Conservation (phyloP, 2,329 filamentous ascomycete genomes). For the Paraphaeosphaeria sporulosa region DNA sequence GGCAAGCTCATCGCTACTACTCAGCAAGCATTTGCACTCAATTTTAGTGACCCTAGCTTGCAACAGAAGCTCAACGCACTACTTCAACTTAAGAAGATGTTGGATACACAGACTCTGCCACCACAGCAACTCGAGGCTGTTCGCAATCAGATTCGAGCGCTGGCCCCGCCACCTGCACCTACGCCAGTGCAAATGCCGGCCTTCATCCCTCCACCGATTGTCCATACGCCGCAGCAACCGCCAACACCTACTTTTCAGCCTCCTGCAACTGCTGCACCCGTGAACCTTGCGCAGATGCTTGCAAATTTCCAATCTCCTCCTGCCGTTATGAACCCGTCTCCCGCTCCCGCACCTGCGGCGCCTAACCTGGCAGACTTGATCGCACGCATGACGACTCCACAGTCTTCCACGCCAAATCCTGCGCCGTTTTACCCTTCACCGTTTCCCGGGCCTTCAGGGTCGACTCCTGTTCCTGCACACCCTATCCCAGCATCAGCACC, state of each 20-base stretch:
- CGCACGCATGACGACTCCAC: conserved; percentile 37
- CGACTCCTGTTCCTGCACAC: conserved; percentile 31
- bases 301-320: conserved; percentile 34
- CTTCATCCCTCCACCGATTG: conserved; percentile 40
- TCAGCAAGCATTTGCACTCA: conserved; percentile 76
- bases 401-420: conserved; percentile 30
- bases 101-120: conserved; percentile 79
- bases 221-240: conserved; percentile 37
- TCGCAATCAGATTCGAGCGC: conserved; percentile 81
- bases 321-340: conserved; percentile 26
- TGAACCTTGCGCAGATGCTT: conserved; percentile 42
- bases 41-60: conserved; percentile 76
- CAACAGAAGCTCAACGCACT: conserved; percentile 84
- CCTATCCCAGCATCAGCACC: conserved; percentile 23
- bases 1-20: conserved; percentile 77
- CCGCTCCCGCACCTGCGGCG: conserved; percentile 29
- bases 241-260: conserved; percentile 28
- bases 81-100: conserved; percentile 80
- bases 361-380: conserved; percentile 41
- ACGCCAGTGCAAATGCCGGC: conserved; percentile 42
- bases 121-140: conserved; percentile 84
- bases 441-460: conserved; percentile 33
- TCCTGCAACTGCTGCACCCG: conserved; percentile 26
- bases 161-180: conserved; percentile 68
- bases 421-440: conserved; percentile 39